Base-by-base conservation (phyloP, 805 yeast species). In the Vanderwaltozyma tropicalis region DNA sequence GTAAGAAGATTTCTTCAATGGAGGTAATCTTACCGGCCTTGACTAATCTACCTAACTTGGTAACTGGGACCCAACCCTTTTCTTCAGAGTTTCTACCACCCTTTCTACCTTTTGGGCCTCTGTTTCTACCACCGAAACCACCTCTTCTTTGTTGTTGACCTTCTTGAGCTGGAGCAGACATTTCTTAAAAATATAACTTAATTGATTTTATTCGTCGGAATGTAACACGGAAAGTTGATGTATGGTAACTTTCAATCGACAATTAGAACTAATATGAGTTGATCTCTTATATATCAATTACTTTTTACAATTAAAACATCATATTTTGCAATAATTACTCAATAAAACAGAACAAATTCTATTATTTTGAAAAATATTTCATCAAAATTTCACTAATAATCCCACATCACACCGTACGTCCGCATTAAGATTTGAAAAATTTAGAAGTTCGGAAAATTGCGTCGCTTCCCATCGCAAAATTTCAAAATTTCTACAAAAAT, bases 21-120 rank as follows among this genome's bases (percentile, higher is more conserved):
- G 94, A 72, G 67, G 88, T 71, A 73, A 92, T 78, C 82, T 92
- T 89, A 71, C 95, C 95, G 64, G 96, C 95, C 78, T 87, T 86
- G 58, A 92, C 98, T 66, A 92, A 81, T 82, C 98, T 89, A 74
- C 98, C 98, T 68, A 92, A 84, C 81, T 92, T 92, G 92, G 98
- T 92, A 68, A 92, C 97, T 75, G 98, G 98, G 63, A 79, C 80
- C 98, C 98, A 92, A 63, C 94, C 95, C 78, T 89, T 88, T 79
- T 92, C 97, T 74, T 89, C 96, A 55, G 74, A 77, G 69, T 88
- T 77, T 66, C 82, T 73, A 59, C 88, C 80, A 61, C 82, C 72
- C 69, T 85, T 78, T 61, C 78, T 76, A 49, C 68, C 69, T 47
- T 59, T 60, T 59, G 73, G 69, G 46, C 82, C 78, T 63, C 76